Base-by-base conservation (phyloP, 1,139 yeast genomes). In the Protomyces gravidus region DNA sequence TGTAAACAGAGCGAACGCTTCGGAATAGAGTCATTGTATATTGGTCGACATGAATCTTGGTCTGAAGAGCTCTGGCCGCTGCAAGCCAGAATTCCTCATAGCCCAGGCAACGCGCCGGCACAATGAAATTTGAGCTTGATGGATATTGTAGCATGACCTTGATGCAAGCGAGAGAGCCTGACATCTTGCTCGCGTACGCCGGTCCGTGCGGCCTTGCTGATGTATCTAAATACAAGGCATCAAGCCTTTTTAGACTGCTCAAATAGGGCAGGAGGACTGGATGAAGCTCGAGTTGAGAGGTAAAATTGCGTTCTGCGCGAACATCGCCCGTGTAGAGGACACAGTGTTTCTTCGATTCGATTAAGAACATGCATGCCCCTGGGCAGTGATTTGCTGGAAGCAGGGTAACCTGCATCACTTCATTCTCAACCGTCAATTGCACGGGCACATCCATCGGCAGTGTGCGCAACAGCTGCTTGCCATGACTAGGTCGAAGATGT, bases 281-380 rank as follows among this genome's bases (percentile, higher is more conserved):
- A 25, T 75, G 68, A 19, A 83, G 66, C 5, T 67, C 66, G 1
- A 78, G 78, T 61, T 77, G 76, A 45, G 72, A 74, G 2, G 66
- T 62, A 2, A 73, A 63, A 81, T 83, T 80, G 0, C 66, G 51
- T 65, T 83, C 87, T 1, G 84, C 84, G 36, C 86, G 71, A 7
- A 81, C 63, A 65, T 83, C 87, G 1, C 87, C 88, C 0, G 86
- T 82, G 19, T 76, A 71, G 3, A 83, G 69, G 0, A 82, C 77
- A 0, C 79, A 68, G 13, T 65, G 68, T 9, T 23, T 9, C 0
- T 60, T 49, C 2, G 72, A 68, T 64, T 81, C 81, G 0, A 83
- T 64, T 42, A 83, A 72, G 62, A 80, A 78, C 84, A 83, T 80
- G 3, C 75, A 73, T 2, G 85, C 75, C 1, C 87, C 88, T 3